Evolutionary conservation across 1,284 basidiomycete species (phyloP), one percentile per base, ranked within the genome.

Genomic region (Trametes versicolor): DNA sequence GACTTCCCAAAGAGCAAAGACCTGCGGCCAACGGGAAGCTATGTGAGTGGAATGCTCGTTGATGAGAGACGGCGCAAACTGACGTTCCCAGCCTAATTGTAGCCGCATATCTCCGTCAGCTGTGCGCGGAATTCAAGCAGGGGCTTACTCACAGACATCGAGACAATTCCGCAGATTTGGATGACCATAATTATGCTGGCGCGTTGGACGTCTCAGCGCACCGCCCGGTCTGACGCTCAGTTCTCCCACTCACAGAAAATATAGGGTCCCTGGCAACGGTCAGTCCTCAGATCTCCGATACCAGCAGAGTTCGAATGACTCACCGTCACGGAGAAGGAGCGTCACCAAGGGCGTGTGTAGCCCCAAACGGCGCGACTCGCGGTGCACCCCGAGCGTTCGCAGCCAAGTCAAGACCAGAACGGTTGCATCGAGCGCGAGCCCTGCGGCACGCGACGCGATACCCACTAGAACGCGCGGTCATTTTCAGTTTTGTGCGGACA

Each of bases 261-360:
- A 71, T 4, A 72, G 15, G 0, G 70, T 72, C 3, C 72, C 72
- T 73, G 29, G 8, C 29, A 8, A 32, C 8, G 4, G 29, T 32
- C 29, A 32, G 29, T 8, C 29, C 29, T n/a, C n/a, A n/a, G n/a
- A 32, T 32, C n/a, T n/a, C n/a, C 8, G 27, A 43, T 29, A 19
- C 23, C 5, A 19, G 37, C 7, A 4, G n/a, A 17, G 23, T 0
- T 1, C 15, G 29, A 21, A 25, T 13, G 45, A 43, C 69, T 53
- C 50, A 74, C 73, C 73, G 48, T 74, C 73, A 2, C 73, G 65
- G 1, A 72, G 64, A 19, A 74, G 59, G 7, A 74, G 50, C 0
- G 64, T 70, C 0, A 62, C 60, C 1, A 72, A 39, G 5, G 71
- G 69, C 7, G 69, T 64, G 8, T 65, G 34, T 12, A 72, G 32